A percentile compares a stretch with the other conserved stretches of the same genome.
These are phyloP conservation scores for Globisporangium middletonii DNA, from an alignment of 352 stramenopile genomes.

Conservation along the genomic window DNA sequence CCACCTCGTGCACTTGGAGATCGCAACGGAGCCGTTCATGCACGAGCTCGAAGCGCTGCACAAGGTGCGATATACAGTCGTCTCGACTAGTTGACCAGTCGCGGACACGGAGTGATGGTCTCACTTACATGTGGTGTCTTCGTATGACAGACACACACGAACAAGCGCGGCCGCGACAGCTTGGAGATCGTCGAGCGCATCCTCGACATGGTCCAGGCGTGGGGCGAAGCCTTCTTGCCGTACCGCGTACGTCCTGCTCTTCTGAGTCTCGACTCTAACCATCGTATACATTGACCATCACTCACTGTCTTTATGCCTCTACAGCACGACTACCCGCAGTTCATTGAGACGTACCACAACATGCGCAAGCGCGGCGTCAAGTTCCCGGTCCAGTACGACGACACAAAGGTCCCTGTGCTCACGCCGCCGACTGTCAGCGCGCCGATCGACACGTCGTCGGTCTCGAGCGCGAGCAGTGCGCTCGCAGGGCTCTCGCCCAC, in stretches of 20 bases:
- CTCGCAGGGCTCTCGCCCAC: constrained; percentile 46
- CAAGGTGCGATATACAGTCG: constrained; percentile 22
- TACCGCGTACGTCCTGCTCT: constrained; percentile 22
- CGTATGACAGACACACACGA: constrained; percentile 32
- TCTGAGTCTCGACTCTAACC: too few relatives aligned
- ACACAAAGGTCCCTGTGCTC: constrained; percentile 53
- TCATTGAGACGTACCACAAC: constrained; percentile 82
- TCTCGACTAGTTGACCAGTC: neutral
- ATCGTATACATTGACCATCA: too few relatives aligned
- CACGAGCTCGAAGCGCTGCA: constrained; percentile 66
- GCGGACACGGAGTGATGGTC: neutral
- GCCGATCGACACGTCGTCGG: constrained; percentile 33
- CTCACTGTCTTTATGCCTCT: too few relatives aligned
- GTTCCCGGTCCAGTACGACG: constrained; percentile 76
- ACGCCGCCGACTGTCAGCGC: constrained; percentile 21
- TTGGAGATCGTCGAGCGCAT: constrained; percentile 69
- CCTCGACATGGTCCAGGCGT: constrained; percentile 71
- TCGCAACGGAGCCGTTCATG: constrained; percentile 67
- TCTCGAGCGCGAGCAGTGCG: constrained; percentile 36
- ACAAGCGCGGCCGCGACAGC: constrained; percentile 61
- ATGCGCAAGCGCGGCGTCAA: constrained; percentile 73
- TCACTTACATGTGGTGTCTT: too few relatives aligned
- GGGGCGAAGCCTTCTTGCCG: constrained; percentile 78
- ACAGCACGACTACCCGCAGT: constrained; percentile 65
- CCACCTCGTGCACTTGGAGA: constrained; percentile 59